Conservation (phyloP, 495 filamentous ascomycete genomes). For the Neurospora sp. region DNA sequence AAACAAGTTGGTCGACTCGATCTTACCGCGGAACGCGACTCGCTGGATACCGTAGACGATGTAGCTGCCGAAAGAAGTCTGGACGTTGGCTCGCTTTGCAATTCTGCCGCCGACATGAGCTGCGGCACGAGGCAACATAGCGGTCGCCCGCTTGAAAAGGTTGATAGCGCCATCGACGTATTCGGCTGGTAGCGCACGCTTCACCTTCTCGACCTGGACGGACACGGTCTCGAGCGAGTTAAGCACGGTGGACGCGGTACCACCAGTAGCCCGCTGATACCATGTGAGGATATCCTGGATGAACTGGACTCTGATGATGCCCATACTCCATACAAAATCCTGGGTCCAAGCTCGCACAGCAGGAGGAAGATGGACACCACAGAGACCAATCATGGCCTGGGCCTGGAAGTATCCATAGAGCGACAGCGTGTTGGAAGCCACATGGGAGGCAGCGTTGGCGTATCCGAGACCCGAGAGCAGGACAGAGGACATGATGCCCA, state of each 20-base stretch:
- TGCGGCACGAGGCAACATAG: slow-evolving; percentile 32
- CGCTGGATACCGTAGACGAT: slow-evolving; percentile 79
- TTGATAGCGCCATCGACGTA: slow-evolving; percentile 20
- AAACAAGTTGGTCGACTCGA: slow-evolving; percentile 91
- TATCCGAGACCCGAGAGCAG: slow-evolving; percentile 75
- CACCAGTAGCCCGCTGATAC: slow-evolving; percentile 93
- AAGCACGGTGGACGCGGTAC: slow-evolving; percentile 71
- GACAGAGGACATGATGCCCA: slow-evolving; percentile 75
- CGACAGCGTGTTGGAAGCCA: slow-evolving; percentile 85
- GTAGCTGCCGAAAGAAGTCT: slow-evolving; percentile 43
- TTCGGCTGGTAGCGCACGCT: slow-evolving; percentile 35
- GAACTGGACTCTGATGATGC: slow-evolving; percentile 82
- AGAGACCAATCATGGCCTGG: slow-evolving; percentile 91
- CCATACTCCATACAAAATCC: slow-evolving; percentile 98
- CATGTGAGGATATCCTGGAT: slow-evolving; percentile 83
- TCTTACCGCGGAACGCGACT: slow-evolving; percentile 74
- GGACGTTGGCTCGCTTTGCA: slow-evolving; percentile 35
- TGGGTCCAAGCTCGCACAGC: slow-evolving; percentile 92
- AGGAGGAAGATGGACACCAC: slow-evolving; percentile 73
- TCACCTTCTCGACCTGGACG: slow-evolving; percentile 68
- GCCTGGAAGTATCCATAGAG: slow-evolving; percentile 94
- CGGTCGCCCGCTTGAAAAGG: slow-evolving; percentile 36
- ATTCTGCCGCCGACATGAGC: slow-evolving; percentile 28
- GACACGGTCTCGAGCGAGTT: slow-evolving; percentile 64
- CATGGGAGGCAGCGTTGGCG: slow-evolving; percentile 94